Base-by-base conservation (phyloP, 257 asterid genomes). In the Lantana camara region DNA sequence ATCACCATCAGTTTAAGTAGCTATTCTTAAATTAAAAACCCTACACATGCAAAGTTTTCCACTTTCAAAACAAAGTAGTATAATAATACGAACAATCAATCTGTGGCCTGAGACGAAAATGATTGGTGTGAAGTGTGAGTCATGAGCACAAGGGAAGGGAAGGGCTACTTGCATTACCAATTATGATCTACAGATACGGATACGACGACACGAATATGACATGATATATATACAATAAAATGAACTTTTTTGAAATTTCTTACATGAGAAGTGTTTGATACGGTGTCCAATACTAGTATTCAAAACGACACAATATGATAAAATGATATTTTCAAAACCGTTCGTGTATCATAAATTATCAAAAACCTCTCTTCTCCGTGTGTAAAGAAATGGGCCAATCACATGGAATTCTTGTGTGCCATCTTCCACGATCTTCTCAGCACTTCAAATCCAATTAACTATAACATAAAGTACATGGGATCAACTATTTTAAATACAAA, bases 391-490 rank as follows among this genome's bases (percentile, higher is more conserved):
- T 37, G 68, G 72, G 61, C 38, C 6, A 54, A 69, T 72, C 84
- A 75, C 79, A 79, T 75, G 81, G 79, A 72, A 44, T 72, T 57
- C 63, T 69, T 69, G 77, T 72, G 40, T 71, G 75, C 74, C 84
- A 79, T 79, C 78, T 72, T 72, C 81, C 81, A 72, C 81, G 79
- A 72, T 72, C 79, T 72, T 48, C 78, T 41, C 64, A 65, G 67
- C 70, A 64, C 61, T 74, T 72, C 22, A 30, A 66, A 44, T 45
- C 55, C 56, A 48, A 59, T 58, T 71, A 75, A 44, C 72, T 57
- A 67, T 71, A 49, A 23, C 19, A 57, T 21, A 29, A 47, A 60
- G 49, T 65, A 70, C 75, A 62, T 62, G 64, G 42, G 32, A 44
- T 71, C 68, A 55, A 71, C 59, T 68, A 60, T 38, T 68, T 19